Evolutionary conservation across 1,284 basidiomycete genomes (phyloP).

Genomic region (Heterobasidion irregulare): DNA sequence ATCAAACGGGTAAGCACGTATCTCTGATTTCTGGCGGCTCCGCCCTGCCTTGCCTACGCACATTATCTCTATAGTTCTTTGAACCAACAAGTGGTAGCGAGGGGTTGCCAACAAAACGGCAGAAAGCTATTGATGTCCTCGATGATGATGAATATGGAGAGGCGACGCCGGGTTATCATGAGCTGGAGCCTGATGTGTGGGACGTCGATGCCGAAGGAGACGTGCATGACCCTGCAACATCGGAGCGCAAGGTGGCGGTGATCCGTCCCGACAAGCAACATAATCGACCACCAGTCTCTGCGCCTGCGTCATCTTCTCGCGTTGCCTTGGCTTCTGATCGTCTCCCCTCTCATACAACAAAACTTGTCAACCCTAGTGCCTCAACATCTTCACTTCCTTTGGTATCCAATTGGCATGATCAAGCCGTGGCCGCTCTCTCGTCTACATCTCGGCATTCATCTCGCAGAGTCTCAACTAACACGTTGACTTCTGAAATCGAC

Average conservation of each 20-base stretch:
- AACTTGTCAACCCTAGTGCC: not conserved
- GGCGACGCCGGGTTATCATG: slow-evolving; percentile 46
- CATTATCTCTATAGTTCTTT: slow-evolving; percentile 40
- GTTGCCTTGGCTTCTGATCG: not conserved
- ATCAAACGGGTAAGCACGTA: slow-evolving; percentile 52
- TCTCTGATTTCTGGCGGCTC: not conserved
- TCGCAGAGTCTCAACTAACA: not conserved
- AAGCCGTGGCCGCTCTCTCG: not conserved
- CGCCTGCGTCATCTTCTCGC: slow-evolving; percentile 1
- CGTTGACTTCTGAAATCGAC: not conserved
- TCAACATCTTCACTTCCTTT: not conserved
- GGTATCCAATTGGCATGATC: not conserved
- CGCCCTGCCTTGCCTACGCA: not conserved
- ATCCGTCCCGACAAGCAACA: not conserved
- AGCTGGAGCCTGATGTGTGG: slow-evolving; percentile 15
- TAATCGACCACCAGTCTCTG: slow-evolving; percentile 1
- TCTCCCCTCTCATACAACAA: not conserved
- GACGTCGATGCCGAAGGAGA: slow-evolving; percentile 11
- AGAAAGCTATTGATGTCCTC: slow-evolving; percentile 18
- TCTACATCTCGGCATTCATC: not conserved
- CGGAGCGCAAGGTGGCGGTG: not conserved
- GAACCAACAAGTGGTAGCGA: slow-evolving; percentile 23
- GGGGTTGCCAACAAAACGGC: slow-evolving; percentile 30
- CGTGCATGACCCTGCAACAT: not conserved
- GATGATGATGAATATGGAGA: slow-evolving; percentile 21